Base-by-base conservation (phyloP, 192 early-diverging fungal species). In the Geranomyces variabilis region DNA sequence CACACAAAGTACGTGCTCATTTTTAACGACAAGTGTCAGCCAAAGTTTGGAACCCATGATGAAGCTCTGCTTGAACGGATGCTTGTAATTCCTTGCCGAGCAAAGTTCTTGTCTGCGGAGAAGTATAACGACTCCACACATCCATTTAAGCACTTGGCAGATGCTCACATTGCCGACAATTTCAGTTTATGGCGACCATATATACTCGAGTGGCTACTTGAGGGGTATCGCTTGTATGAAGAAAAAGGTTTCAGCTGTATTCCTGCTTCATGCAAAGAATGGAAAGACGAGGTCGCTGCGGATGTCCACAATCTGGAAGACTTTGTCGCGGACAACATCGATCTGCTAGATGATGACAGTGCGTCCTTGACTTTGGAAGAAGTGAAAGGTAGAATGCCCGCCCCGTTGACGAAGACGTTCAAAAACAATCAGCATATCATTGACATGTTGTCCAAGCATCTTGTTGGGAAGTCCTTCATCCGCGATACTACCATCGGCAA, bases 11-110 rank as follows among this genome's bases (percentile, higher is more conserved):
- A 33, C 24, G 34, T 69, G 5, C 22, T 69, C 7, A 59, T 69
- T 9, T 69, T 69, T 55, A 69, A 69, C 28, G 67, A 69, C 33
- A 12, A 29, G 8, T 69, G 67, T 31, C 53, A 69, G 33, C 67
- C 67, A 21, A 53, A 69, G 34, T 69, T 34, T 69, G 67, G 34
- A 9, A 69, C 67, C 8, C 7, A n/a, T 24, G 67, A 69, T 36
- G 31, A 28, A 33, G 67, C 67, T 8, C 36, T 69, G 12, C 12
- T 59, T 24, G 33, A 15, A 4, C 49, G 67, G 12, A 56, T 69
- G 28, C 34, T 56, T 10, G 67, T 69, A 13, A 53, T 69, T 12
- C 55, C 29, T 21, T 69, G 13, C 28, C 67, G 67, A 9, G 48
- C 67, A 53, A 69, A 69, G 53, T 69, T 69, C 36, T 34, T 69